Evolutionary conservation across 2,329 filamentous ascomycete species (phyloP), one percentile per base, ranked within the genome.

Genomic region (Alternaria solani): DNA sequence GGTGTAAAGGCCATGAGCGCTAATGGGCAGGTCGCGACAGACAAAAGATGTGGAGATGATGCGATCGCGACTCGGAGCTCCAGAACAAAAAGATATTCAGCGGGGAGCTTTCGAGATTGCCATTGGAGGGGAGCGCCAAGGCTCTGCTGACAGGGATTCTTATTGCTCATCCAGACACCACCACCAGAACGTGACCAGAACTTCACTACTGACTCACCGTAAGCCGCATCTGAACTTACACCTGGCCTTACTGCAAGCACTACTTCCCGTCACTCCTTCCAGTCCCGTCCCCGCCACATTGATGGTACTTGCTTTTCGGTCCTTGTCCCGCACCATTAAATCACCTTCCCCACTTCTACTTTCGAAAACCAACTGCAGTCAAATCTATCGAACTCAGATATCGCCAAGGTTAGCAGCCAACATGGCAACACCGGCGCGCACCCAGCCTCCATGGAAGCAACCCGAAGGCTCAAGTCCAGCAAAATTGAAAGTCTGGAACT

Each of bases 401-500:
- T 32, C 20, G 47, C 60, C 56, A 38, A 43, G 64, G 3, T 55
- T 62, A 8, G 59, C 58, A 55, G 67, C 67, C 61, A 71, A 64
- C 28, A 76, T 79, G 72, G 72, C 77, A 54, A 74, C 76, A 28
- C 61, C 72, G 57, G 70, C 71, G 26, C 76, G 76, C 58, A 75
- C 70, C 12, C 78, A 80, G 64, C 78, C 78, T 60, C 74, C 74
- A 61, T 81, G 70, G 80, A 73, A 74, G 58, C 66, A 75, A 69
- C 76, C 77, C 51, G 65, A 75, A 58, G 70, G 71, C 16, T 65
- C 74, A 12, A 67, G 84, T 46, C 84, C 85, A n/a, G 79, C 87
- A 48, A 72, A 75, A 51, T 82, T 96, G 69, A 90, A 88, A 75
- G 84, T 96, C 67, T 92, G 90, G 83, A 96, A 95, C 80, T 93